Conservation (phyloP, 1,284 basidiomycete genomes). For the Agroathelia rolfsii region DNA sequence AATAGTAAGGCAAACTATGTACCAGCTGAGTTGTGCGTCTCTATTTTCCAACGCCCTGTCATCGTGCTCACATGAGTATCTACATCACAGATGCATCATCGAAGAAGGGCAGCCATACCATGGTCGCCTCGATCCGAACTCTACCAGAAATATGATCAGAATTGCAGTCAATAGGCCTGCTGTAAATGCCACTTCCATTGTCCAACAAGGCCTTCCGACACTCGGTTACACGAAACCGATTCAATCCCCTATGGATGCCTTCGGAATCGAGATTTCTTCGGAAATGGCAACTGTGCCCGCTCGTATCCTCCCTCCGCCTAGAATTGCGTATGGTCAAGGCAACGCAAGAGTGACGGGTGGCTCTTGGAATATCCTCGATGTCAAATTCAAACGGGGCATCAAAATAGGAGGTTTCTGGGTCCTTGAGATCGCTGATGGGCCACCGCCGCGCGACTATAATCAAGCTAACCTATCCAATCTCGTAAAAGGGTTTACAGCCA, state of each 20-base stretch:
- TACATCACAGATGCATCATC: neutral
- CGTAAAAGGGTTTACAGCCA: slow-evolving; percentile 38
- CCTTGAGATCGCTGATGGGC: slow-evolving; percentile 42
- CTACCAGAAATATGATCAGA: slow-evolving; percentile 57
- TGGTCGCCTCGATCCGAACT: slow-evolving; percentile 39
- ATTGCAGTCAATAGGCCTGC: slow-evolving; percentile 50
- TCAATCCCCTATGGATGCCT: slow-evolving; percentile 30
- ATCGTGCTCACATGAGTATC: no score
- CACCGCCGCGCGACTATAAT: slow-evolving; percentile 27
- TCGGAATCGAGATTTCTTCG: slow-evolving; percentile 42
- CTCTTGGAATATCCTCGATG: slow-evolving; percentile 63
- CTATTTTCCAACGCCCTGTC: slow-evolving; percentile 44
- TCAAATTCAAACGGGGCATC: slow-evolving; percentile 49
- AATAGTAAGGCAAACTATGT: slow-evolving; percentile 32
- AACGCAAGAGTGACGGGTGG: slow-evolving; percentile 44
- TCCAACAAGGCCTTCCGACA: slow-evolving; percentile 40
- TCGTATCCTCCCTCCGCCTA: slow-evolving; percentile 50
- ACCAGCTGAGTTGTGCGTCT: slow-evolving; percentile 63
- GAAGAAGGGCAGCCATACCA: slow-evolving; percentile 18
- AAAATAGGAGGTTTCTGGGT: slow-evolving; percentile 46
- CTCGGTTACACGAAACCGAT: slow-evolving; percentile 40
- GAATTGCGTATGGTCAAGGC: slow-evolving; percentile 41
- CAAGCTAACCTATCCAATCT: slow-evolving; percentile 27
- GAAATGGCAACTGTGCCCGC: slow-evolving; percentile 54
- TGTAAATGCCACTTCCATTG: slow-evolving; percentile 47